These are phyloP conservation scores for Vaccinium vitisidaea DNA, from an alignment of 148 eudicot genomes.

Conservation along the genomic window DNA sequence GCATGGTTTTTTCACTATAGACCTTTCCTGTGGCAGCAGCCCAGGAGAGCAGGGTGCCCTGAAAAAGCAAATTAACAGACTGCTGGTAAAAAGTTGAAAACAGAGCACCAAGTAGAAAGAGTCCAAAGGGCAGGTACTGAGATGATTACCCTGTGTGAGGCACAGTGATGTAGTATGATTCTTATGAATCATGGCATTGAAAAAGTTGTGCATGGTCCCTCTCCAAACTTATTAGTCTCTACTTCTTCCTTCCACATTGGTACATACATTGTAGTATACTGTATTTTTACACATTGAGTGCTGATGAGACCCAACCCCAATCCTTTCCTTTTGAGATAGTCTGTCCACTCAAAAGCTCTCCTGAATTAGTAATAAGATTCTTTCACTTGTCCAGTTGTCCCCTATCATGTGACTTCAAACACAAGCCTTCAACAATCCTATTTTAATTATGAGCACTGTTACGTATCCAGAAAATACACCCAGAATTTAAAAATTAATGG, in stretches of 20 bases:
- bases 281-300: too few relatives aligned
- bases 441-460: too few relatives aligned
- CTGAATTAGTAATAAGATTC: neutral
- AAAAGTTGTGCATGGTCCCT: neutral
- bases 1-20: neutral
- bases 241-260: too few relatives aligned
- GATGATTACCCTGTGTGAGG: neutral
- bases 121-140: neutral
- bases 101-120: neutral
- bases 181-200: neutral
- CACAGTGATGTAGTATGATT: neutral
- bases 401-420: neutral
- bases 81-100: neutral
- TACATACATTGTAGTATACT: too few relatives aligned
- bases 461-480: too few relatives aligned
- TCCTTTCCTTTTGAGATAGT: too few relatives aligned
- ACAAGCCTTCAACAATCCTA: neutral
- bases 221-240: too few relatives aligned
- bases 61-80: neutral
- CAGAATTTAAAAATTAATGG: too few relatives aligned
- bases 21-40: neutral
- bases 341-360: neutral
- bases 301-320: neutral
- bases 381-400: neutral
- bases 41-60: neutral